phyloP scores from a whole-genome alignment of 2,329 filamentous ascomycete species.

The Pseudohalonectria lignicola region DNA sequence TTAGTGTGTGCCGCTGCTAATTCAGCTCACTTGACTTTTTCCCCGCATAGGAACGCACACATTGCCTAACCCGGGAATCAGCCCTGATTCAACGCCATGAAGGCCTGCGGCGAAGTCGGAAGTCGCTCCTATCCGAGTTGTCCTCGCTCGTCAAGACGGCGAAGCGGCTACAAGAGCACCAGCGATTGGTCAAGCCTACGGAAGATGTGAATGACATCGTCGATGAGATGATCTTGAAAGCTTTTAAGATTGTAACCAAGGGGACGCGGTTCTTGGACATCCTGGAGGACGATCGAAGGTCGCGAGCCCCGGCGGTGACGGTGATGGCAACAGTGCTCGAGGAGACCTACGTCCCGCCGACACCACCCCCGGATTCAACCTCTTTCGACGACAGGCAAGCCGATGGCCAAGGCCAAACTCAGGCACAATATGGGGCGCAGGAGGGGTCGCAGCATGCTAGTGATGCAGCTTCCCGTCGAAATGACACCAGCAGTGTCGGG shows the following conservation, averaged over 20 bases:
- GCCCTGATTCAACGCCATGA: slow-evolving; percentile 64
- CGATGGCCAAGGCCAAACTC: slow-evolving; percentile 16
- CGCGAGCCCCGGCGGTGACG: slow-evolving; percentile 40
- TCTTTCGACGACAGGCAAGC: slow-evolving; percentile 26
- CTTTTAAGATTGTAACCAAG: slow-evolving; percentile 87
- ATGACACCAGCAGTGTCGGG: slow-evolving; percentile 19
- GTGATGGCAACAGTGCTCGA: slow-evolving; percentile 49
- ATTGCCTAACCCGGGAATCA: slow-evolving; percentile 79
- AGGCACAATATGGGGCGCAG: slow-evolving; percentile 3
- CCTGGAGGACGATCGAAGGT: slow-evolving; percentile 54
- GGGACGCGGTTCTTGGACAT: slow-evolving; percentile 84
- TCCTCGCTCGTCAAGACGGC: slow-evolving; percentile 82
- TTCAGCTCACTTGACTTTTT: no score
- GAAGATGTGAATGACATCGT: slow-evolving; percentile 64
- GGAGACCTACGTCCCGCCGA: slow-evolving; percentile 47
- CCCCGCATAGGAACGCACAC: slow-evolving; percentile 77
- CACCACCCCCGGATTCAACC: slow-evolving; percentile 49
- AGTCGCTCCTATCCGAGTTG: slow-evolving; percentile 79
- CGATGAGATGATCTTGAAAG: slow-evolving; percentile 87
- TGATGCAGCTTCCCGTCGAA: slow-evolving; percentile 28
- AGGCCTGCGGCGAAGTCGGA: slow-evolving; percentile 67
- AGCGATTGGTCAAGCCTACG: slow-evolving; percentile 33
- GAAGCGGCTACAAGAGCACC: slow-evolving; percentile 70
- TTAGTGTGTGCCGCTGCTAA: no score
- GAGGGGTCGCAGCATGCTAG: neutral